These are phyloP conservation scores for Penicillium thymicola DNA, from an alignment of 2,329 filamentous ascomycete species.

Conservation along the genomic window DNA sequence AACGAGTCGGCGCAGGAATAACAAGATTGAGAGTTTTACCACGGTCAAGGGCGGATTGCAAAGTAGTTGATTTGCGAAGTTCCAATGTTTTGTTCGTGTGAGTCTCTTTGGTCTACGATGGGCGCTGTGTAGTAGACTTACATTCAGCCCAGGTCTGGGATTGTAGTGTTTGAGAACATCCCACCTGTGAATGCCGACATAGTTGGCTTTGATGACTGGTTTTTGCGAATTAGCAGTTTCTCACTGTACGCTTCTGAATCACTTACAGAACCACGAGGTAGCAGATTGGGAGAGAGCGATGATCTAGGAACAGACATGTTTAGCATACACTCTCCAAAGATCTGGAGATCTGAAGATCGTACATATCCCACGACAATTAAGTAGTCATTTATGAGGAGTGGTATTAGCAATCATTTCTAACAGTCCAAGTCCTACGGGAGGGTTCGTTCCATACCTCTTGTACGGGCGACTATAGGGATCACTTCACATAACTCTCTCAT, in stretches of 20 bases:
- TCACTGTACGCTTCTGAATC: background rate
- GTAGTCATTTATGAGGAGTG: conserved; percentile 19
- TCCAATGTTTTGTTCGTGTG: conserved; percentile 15
- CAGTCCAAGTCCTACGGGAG: background rate
- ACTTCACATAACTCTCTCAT: too few species aligned
- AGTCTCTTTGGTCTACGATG: background rate
- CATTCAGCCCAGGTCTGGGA: conserved; percentile 13
- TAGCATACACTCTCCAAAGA: background rate
- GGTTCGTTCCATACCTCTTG: conserved; percentile 15
- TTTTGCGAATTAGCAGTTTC: background rate
- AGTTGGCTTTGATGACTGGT: conserved; percentile 26
- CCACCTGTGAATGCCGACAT: conserved; percentile 24
- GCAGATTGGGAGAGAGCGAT: conserved; percentile 21
- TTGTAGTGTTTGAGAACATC: conserved; percentile 22
- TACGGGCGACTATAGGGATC: too few species aligned
- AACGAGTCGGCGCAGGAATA: conserved; percentile 31
- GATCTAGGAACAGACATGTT: conserved; percentile 5
- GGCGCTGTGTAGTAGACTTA: conserved; percentile 3
- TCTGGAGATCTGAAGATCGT: background rate
- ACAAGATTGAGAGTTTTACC: conserved; percentile 30
- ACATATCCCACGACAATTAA: conserved; percentile 26
- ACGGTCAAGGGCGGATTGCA: conserved; percentile 31
- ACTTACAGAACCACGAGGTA: conserved; percentile 28
- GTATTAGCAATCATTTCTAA: background rate
- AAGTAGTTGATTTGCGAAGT: conserved; percentile 29